Conservation (phyloP, 1,284 basidiomycete species). For the Tylopilus sp. region DNA sequence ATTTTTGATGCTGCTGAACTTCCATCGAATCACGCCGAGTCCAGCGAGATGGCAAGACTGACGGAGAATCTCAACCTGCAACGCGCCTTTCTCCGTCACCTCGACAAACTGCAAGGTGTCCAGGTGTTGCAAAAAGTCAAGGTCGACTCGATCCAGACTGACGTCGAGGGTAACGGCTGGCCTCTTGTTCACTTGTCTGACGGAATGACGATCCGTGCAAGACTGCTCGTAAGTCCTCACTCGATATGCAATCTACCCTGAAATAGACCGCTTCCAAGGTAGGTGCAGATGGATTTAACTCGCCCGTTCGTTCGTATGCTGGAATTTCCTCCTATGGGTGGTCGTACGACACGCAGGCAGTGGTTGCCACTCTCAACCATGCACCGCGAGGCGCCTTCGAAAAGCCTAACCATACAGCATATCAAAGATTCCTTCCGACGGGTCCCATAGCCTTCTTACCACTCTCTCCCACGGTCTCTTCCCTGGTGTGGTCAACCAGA, state of each 20-base stretch:
- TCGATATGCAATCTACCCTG: conserved; percentile 10
- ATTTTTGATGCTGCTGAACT: conserved; percentile 72
- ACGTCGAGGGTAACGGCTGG: conserved; percentile 65
- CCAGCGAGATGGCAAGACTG: conserved; percentile 79
- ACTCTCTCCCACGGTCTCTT: conserved; percentile 81
- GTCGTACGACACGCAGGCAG: conserved; percentile 90
- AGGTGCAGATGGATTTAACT: conserved; percentile 96
- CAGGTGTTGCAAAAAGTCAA: conserved; percentile 74
- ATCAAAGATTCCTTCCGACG: conserved; percentile 95
- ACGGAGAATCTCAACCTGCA: conserved; percentile 95
- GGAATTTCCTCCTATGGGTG: conserved; percentile 92
- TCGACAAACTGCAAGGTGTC: conserved; percentile 58
- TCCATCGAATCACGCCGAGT: conserved; percentile 35
- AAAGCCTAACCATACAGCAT: conserved; percentile 84
- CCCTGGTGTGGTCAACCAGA: conserved; percentile 96
- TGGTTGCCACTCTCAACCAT: conserved; percentile 92
- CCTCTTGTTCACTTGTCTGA: conserved; percentile 80
- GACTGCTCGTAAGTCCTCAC: conserved; percentile 71
- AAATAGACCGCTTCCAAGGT: conserved; percentile 62
- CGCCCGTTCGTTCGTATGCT: conserved; percentile 91
- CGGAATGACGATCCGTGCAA: conserved; percentile 69
- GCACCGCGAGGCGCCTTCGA: conserved; percentile 67
- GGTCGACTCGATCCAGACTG: conserved; percentile 70
- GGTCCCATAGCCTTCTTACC: conserved; percentile 97
- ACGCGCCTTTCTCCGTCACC: conserved; percentile 75